Base-by-base conservation (phyloP, 1,284 basidiomycete species). In the Ustilago sp. region DNA sequence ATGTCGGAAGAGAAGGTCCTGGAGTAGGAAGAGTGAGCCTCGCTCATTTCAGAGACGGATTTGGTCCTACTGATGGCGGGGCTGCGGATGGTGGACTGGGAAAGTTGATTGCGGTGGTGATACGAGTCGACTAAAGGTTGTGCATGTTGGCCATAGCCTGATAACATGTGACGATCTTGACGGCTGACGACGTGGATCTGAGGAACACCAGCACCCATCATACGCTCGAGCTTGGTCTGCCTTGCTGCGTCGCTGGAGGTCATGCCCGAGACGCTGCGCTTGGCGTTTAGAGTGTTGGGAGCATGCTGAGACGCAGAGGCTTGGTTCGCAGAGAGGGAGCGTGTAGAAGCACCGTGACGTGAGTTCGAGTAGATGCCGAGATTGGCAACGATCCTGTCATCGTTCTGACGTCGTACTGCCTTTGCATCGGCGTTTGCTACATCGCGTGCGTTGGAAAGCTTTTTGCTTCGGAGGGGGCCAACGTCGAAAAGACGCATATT, bases 141-240 rank as follows among this genome's bases (percentile, higher is more conserved):
- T 15, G 23, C 35, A 2, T 56, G 48, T 34, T 59, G 55, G 48
- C 59, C 57, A 28, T 60, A 23, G 19, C 48, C 63, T 15, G 64
- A 69, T 1, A 68, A 64, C 36, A 19, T 32, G 48, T 51, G 60
- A 50, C 64, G 68, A 51, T 68, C 68, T 39, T 64, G 68, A 28
- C 65, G 65, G 32, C 55, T 43, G 47, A 77, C 41, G 34, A 77
- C 74, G 17, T 77, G 74, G 4, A 77, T 50, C 13, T 73, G 72
- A 31, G 73, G 75, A 19, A 79, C 67, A 23, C 68, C 74, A 4
- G 68, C 61, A 13, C 79, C 79, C 77, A 79, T 81, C 77, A 81
- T 79, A 12, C 79, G 64, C 52, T 81, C 79, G 45, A 81, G 70
- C 65, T 81, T 81, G 60, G 63, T 58, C 52, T 74, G 68, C 47